Conservation (phyloP, 495 filamentous ascomycete species). For the Paragyromitra xinjiangensis region DNA sequence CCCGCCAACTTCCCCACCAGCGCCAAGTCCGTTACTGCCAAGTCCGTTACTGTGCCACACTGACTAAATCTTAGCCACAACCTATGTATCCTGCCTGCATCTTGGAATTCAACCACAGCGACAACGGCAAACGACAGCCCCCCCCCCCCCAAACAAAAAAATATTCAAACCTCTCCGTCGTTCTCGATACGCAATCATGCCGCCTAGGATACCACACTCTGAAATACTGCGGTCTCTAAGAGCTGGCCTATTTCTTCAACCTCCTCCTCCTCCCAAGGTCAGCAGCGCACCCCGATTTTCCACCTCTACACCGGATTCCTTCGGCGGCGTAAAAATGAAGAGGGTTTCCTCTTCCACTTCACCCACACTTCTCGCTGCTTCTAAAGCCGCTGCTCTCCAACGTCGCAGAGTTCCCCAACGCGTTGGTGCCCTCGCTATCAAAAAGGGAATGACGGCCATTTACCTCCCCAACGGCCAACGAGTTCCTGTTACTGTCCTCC, state of each 20-base stretch:
- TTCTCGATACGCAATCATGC: conserved; percentile 38
- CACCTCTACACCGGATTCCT: conserved; percentile 39
- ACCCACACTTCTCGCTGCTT: conserved; percentile 67
- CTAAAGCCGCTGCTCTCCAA: conserved; percentile 78
- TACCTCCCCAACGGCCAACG: conserved; percentile 81
- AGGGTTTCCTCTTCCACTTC: conserved; percentile 56
- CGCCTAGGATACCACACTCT: conserved; percentile 29
- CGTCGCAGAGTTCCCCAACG: conserved; percentile 83
- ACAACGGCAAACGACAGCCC: not conserved
- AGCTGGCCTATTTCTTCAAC: not conserved
- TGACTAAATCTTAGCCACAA: conserved; percentile 17
- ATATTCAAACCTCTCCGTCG: too few species aligned
- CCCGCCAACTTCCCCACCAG: conserved; percentile 44
- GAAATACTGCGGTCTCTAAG: conserved; percentile 2
- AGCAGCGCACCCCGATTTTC: conserved; percentile 33
- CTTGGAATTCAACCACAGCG: not conserved
- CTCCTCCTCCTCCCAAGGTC: not conserved
- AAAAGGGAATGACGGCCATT: conserved; percentile 94
- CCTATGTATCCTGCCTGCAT: not conserved
- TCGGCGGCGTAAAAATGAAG: conserved; percentile 53
- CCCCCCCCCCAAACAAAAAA: too few species aligned
- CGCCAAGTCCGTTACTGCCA: not conserved
- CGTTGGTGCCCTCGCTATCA: conserved; percentile 81
- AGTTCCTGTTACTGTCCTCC: conserved; percentile 87
- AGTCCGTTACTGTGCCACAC: not conserved